These are phyloP conservation scores for Vitis hybrid DNA, from an alignment of 177 flowering plant genomes.

Conservation along the genomic window DNA sequence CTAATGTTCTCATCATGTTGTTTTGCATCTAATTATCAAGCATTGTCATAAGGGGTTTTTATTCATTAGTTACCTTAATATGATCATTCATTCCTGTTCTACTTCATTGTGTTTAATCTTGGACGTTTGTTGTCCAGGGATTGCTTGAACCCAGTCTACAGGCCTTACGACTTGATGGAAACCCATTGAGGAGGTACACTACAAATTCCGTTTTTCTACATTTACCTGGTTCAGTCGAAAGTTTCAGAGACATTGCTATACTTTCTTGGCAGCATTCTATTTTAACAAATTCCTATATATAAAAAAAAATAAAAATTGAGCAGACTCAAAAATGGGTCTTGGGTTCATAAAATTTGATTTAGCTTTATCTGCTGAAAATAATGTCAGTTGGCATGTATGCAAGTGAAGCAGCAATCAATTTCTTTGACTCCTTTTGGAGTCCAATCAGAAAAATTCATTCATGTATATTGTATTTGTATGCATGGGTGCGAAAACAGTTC, in stretches of 20 bases:
- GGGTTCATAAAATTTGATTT: not conserved
- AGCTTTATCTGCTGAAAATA: not conserved
- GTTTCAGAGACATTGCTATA: not conserved
- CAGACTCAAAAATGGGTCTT: not conserved
- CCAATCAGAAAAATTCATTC: not conserved
- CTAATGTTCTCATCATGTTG: too few species aligned
- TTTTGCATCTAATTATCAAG: too few species aligned
- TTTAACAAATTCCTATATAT: too few species aligned
- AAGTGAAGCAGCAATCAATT: too few species aligned
- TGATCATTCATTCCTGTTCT: too few species aligned
- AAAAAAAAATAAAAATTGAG: too few species aligned
- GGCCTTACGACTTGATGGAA: conserved; percentile 85
- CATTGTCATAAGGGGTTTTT: too few species aligned
- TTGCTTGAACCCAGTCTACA: conserved; percentile 81
- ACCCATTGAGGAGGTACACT: conserved; percentile 85
- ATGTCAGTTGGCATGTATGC: not conserved
- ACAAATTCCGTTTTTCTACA: not conserved
- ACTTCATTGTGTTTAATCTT: not conserved
- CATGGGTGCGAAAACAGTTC: too few species aligned
- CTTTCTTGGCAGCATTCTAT: not conserved
- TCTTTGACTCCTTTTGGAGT: not conserved
- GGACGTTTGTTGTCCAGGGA: conserved; percentile 54
- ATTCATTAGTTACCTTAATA: too few species aligned
- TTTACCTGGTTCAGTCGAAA: not conserved
- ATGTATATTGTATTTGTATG: too few species aligned